Percentiles rank a stretch among this genome's conserved stretches.
Conservation (phyloP, 208 protist genomes). For the Acanthamoeba castellanii region DNA sequence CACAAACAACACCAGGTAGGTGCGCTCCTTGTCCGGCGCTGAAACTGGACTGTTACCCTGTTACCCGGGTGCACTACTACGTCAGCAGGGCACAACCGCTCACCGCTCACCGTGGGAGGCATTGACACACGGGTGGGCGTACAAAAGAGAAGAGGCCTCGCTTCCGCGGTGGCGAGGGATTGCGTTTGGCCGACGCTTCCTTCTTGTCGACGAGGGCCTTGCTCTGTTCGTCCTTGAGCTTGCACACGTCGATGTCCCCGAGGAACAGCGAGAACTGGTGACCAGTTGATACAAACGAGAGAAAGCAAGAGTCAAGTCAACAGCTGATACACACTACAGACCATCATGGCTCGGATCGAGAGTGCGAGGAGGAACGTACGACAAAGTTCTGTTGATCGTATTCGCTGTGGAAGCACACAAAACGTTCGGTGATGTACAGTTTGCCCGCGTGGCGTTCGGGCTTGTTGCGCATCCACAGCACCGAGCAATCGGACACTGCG, state of each 20-base stretch:
- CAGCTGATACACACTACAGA: background rate
- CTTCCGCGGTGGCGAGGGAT: background rate
- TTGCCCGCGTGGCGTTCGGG: conserved; percentile 36
- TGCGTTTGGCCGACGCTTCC: background rate
- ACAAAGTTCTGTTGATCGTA: background rate
- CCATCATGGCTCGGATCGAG: too few species aligned
- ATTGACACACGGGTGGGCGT: background rate
- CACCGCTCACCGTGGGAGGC: background rate
- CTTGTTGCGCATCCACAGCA: conserved; percentile 50
- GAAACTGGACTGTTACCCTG: background rate
- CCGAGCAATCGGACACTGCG: conserved; percentile 2
- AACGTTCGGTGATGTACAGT: conserved; percentile 47
- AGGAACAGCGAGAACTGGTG: conserved; percentile 16
- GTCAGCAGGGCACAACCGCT: background rate
- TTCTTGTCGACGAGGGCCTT: background rate
- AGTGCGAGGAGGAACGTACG: background rate
- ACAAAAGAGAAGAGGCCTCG: conserved; percentile 39
- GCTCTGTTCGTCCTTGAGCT: conserved; percentile 25
- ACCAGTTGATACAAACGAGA: background rate
- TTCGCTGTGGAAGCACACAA: conserved; percentile 55
- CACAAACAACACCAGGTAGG: conserved; percentile 12
- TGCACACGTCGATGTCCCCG: background rate
- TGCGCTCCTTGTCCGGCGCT: background rate
- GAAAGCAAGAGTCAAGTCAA: background rate
- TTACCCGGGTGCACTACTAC: background rate